phyloP scores from a whole-genome alignment of 148 eudicot species.

The Polygonum aviculare region DNA sequence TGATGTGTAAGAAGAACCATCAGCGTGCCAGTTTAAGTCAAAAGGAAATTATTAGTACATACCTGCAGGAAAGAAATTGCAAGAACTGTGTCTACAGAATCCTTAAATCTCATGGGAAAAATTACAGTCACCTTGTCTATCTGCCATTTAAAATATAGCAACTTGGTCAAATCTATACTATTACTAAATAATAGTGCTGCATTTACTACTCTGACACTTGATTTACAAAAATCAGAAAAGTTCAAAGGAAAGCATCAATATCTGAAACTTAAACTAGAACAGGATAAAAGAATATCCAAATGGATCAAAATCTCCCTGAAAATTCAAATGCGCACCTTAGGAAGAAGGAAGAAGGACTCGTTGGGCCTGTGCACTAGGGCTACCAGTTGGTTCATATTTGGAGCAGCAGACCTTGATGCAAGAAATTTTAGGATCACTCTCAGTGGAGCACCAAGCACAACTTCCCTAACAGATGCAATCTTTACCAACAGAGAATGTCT shows the following conservation, averaged over 20 bases:
- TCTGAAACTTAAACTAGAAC: background rate
- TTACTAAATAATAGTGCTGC: background rate
- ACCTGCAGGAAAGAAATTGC: conserved; percentile 97
- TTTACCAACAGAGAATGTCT: conserved; percentile 53
- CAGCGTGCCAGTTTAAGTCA: background rate
- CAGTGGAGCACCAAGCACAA: conserved; percentile 90
- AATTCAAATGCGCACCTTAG: conserved; percentile 38
- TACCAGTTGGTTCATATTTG: conserved; percentile 43
- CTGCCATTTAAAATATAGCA: conserved; percentile 30
- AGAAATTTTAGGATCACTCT: conserved; percentile 70
- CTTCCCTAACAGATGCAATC: conserved; percentile 87
- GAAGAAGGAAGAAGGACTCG: conserved; percentile 82
- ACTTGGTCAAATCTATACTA: background rate
- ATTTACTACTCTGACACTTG: background rate
- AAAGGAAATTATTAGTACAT: background rate
- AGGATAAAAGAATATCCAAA: conserved; percentile 1
- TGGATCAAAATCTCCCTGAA: background rate
- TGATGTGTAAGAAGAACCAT: background rate
- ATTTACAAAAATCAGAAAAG: background rate
- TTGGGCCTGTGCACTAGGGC: conserved; percentile 90
- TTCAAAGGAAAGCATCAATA: background rate
- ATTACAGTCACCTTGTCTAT: conserved; percentile 51
- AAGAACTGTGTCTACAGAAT: conserved; percentile 61
- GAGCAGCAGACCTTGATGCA: conserved; percentile 56
- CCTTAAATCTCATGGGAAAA: conserved; percentile 91